phyloP scores from a whole-genome alignment of 495 filamentous ascomycete species.

The Margaritispora aquatica region DNA sequence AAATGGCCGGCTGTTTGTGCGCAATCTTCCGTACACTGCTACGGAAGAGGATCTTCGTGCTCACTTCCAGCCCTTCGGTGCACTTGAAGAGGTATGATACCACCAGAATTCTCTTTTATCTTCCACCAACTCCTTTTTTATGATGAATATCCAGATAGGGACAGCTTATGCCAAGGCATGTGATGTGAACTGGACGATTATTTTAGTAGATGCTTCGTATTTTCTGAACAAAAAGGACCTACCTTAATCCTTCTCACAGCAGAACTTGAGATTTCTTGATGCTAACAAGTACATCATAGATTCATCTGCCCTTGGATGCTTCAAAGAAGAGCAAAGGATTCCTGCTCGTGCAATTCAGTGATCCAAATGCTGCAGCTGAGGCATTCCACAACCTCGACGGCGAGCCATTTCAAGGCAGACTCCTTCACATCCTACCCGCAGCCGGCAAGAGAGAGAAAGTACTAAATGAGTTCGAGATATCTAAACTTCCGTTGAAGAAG shows the following conservation, averaged over 20 bases:
- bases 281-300: slow-evolving; percentile 44
- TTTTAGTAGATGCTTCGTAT: slow-evolving; percentile 59
- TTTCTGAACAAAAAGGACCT: slow-evolving; percentile 22
- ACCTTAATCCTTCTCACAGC: not conserved
- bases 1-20: slow-evolving; percentile 72
- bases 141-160: slow-evolving; percentile 99
- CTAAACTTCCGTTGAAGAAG: slow-evolving; percentile 88
- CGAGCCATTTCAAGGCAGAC: slow-evolving; percentile 81
- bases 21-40: slow-evolving; percentile 80
- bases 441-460: slow-evolving; percentile 70
- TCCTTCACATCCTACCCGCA: slow-evolving; percentile 83
- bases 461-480: slow-evolving; percentile 80
- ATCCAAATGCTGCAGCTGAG: slow-evolving; percentile 63
- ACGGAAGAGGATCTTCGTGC: slow-evolving; percentile 70
- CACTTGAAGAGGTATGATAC: slow-evolving; percentile 76
- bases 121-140: slow-evolving; percentile 37
- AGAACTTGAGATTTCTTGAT: slow-evolving; percentile 1
- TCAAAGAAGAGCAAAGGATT: slow-evolving; percentile 74
- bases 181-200: slow-evolving; percentile 56
- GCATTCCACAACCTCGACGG: slow-evolving; percentile 73
- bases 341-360: slow-evolving; percentile 72
- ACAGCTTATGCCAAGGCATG: slow-evolving; percentile 81
- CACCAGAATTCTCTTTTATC: slow-evolving; percentile 7
- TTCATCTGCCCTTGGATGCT: slow-evolving; percentile 72
- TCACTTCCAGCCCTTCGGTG: slow-evolving; percentile 63